Evolutionary conservation across 73 alveolate genomes (phyloP).

Genomic region (Uronychia setigera): DNA sequence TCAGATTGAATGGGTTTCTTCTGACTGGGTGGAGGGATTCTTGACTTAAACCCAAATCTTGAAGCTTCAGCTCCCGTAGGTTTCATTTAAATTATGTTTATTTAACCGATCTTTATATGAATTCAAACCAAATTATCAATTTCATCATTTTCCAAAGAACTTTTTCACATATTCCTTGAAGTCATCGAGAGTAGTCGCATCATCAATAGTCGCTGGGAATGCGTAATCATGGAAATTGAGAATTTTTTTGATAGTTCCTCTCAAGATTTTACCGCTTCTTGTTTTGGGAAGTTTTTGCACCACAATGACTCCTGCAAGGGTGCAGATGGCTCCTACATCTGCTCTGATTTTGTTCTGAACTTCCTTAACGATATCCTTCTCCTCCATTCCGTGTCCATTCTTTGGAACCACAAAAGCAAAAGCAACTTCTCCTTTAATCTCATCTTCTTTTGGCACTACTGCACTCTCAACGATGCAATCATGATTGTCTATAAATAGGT

Average conservation of each 20-base stretch:
- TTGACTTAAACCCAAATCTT: slow-evolving; percentile 18
- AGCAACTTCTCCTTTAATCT: slow-evolving; percentile 51
- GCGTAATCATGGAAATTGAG: slow-evolving; percentile 59
- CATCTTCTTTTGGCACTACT: slow-evolving; percentile 41
- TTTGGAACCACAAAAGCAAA: slow-evolving; percentile 60
- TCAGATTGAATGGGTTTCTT: neutral
- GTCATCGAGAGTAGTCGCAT: slow-evolving; percentile 70
- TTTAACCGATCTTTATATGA: neutral
- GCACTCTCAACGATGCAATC: slow-evolving; percentile 61
- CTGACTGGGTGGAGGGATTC: neutral
- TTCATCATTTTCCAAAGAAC: neutral
- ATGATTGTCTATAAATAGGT: slow-evolving; percentile 8
- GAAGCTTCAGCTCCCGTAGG: slow-evolving; percentile 18
- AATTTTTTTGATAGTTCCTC: slow-evolving; percentile 57
- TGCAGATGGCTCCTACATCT: slow-evolving; percentile 60
- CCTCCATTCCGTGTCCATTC: slow-evolving; percentile 56
- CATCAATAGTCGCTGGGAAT: slow-evolving; percentile 92
- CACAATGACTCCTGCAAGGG: slow-evolving; percentile 31
- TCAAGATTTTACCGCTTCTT: slow-evolving; percentile 66
- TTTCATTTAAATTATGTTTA: neutral
- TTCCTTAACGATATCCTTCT: slow-evolving; percentile 59
- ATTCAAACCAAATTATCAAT: neutral
- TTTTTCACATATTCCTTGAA: slow-evolving; percentile 33
- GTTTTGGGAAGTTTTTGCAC: slow-evolving; percentile 62
- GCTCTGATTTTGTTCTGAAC: slow-evolving; percentile 66